phyloP scores from a whole-genome alignment of 1,284 basidiomycete genomes.

The Phellinidium pouzarii region DNA sequence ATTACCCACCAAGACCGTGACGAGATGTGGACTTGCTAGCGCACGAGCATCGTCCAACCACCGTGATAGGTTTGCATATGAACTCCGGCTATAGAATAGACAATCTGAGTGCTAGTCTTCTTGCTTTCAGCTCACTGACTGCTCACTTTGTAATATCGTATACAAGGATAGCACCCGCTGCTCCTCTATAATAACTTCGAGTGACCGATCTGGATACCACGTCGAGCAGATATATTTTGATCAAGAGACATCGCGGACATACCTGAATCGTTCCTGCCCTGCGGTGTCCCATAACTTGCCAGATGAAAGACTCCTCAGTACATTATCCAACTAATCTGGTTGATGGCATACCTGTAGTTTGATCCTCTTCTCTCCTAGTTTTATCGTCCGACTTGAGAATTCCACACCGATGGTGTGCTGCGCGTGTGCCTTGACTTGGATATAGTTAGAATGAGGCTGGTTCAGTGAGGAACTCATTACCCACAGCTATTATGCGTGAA shows the following conservation, averaged over 20 bases:
- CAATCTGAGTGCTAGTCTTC: constrained; percentile 19
- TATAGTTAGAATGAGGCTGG: constrained; percentile 13
- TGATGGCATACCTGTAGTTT: constrained; percentile 75
- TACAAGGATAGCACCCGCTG: constrained; percentile 89
- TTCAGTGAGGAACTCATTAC: constrained; percentile 28
- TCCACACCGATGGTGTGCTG: constrained; percentile 98
- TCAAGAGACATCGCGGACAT: constrained; percentile 23
- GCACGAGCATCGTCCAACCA: constrained; percentile 93
- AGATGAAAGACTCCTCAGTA: constrained; percentile 2
- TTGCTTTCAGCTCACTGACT: constrained; percentile 4
- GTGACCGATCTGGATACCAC: constrained; percentile 75
- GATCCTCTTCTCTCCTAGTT: constrained; percentile 86
- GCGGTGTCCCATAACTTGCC: constrained; percentile 93
- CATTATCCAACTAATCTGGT: constrained; percentile 11
- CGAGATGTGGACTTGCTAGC: constrained; percentile 82
- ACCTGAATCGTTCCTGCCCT: constrained; percentile 91
- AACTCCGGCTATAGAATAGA: constrained; percentile 51
- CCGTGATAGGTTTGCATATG: constrained; percentile 73
- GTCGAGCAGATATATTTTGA: constrained; percentile 12
- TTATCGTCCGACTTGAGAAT: constrained; percentile 85
- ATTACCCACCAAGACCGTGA: constrained; percentile 91
- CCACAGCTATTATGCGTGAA: constrained; percentile 91
- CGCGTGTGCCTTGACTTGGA: constrained; percentile 87
- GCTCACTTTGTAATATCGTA: constrained; percentile 93
- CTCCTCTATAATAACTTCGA: constrained; percentile 92